Percentiles rank a stretch among this genome's conserved stretches.
Evolutionary conservation across 1,284 basidiomycete species (phyloP).

Genomic region (Ustilago xerochloae): DNA sequence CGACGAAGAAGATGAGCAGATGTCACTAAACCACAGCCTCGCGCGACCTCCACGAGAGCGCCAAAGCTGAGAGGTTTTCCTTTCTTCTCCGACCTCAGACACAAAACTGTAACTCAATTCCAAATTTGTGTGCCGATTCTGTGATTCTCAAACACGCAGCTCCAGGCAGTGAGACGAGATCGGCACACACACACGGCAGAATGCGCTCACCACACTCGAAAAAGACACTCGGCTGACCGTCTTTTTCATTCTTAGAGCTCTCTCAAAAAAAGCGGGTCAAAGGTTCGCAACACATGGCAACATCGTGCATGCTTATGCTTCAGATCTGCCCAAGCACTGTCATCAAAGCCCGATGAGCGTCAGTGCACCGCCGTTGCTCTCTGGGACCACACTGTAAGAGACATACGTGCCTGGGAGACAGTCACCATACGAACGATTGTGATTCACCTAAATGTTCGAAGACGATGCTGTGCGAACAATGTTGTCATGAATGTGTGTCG

Average conservation of each 20-base stretch:
- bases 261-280: not conserved
- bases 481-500: too few relatives aligned
- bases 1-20: not conserved
- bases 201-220: too few relatives aligned
- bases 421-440: too few relatives aligned
- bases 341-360: not conserved
- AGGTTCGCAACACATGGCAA: not conserved
- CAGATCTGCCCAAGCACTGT: not conserved
- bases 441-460: too few relatives aligned
- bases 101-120: slow-evolving; percentile 6
- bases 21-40: not conserved
- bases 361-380: too few relatives aligned
- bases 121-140: slow-evolving; percentile 5
- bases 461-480: too few relatives aligned
- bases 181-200: slow-evolving; percentile 3
- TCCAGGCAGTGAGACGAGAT: not conserved
- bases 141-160: not conserved
- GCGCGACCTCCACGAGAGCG: slow-evolving; percentile 9
- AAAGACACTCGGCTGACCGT: too few relatives aligned
- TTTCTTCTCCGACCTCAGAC: not conserved
- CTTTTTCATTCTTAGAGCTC: too few relatives aligned
- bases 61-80: slow-evolving; percentile 1
- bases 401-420: too few relatives aligned
- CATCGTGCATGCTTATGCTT: not conserved
- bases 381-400: too few relatives aligned